phyloP scores from a whole-genome alignment of 1,284 basidiomycete genomes.

The Coriolopsis trogii region DNA sequence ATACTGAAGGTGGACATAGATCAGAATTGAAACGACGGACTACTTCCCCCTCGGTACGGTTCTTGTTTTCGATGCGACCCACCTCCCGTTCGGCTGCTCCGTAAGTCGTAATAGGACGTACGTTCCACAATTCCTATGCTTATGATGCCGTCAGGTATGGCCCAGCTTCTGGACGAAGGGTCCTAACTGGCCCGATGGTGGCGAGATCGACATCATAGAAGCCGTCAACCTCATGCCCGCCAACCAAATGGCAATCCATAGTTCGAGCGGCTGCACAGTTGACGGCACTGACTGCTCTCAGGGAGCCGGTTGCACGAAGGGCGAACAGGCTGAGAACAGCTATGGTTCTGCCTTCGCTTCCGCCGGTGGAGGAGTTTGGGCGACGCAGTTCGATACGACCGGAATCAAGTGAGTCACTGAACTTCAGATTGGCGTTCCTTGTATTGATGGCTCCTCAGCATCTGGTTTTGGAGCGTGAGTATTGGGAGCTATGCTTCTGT shows the following conservation, averaged over 20 bases:
- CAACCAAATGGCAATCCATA: constrained; percentile 54
- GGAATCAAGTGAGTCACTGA: constrained; percentile 37
- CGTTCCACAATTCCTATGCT: not conserved
- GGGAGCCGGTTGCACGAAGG: constrained; percentile 55
- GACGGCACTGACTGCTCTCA: constrained; percentile 43
- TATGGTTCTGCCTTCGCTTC: constrained; percentile 56
- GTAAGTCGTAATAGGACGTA: constrained; percentile 28
- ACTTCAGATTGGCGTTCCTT: not conserved
- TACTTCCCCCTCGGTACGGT: constrained; percentile 55
- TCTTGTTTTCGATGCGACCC: constrained; percentile 61
- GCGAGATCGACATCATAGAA: constrained; percentile 64
- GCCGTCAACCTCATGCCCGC: constrained; percentile 42
- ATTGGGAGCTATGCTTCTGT: not conserved
- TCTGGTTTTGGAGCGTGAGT: constrained; percentile 70
- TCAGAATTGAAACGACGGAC: constrained; percentile 53
- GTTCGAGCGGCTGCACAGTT: constrained; percentile 38
- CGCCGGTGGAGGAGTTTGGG: constrained; percentile 68
- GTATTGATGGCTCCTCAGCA: constrained; percentile 35
- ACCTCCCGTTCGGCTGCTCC: constrained; percentile 61
- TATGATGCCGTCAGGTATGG: constrained; percentile 39
- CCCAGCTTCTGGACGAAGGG: constrained; percentile 60
- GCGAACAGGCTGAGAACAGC: constrained; percentile 51
- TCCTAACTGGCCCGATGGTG: constrained; percentile 53
- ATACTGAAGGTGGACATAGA: constrained; percentile 32
- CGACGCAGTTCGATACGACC: constrained; percentile 60